Conservation (phyloP, 23 red algal genomes). For the Gracilaria vermiculophylla region DNA sequence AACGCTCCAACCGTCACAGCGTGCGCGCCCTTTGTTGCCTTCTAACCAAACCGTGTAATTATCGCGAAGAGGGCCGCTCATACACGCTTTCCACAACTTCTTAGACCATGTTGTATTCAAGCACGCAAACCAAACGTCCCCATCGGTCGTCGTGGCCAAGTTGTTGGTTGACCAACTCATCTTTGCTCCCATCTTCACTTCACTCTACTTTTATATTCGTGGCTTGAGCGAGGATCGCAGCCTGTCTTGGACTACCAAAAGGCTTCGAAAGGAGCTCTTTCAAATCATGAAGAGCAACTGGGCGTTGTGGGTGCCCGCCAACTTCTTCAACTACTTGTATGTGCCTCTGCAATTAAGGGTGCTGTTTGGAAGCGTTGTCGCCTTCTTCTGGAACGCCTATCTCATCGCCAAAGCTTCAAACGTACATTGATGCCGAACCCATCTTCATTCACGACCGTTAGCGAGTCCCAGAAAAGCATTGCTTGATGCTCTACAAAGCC, state of each 20-base stretch:
- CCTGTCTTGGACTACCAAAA: constrained; percentile 28
- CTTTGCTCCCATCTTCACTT: constrained; percentile 86
- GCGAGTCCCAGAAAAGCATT: too few species aligned
- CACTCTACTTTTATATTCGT: constrained; percentile 79
- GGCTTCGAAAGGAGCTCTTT: constrained; percentile 62
- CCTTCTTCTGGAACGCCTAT: constrained; percentile 57
- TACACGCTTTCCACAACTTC: constrained; percentile 90
- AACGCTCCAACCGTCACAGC: too few species aligned
- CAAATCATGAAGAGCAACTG: constrained; percentile 85
- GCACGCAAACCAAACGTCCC: constrained; percentile 33
- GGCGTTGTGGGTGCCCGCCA: constrained; percentile 89
- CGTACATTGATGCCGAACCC: neutral
- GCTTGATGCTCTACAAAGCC: too few species aligned
- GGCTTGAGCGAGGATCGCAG: constrained; percentile 60
- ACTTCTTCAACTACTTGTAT: constrained; percentile 81
- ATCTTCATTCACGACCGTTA: too few species aligned
- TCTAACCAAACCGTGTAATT: neutral
- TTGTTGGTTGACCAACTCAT: constrained; percentile 85
- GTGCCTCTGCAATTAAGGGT: constrained; percentile 88
- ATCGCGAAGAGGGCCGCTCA: constrained; percentile 61
- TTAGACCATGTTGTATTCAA: constrained; percentile 80
- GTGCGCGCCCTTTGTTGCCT: neutral
- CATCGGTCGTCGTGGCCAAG: constrained; percentile 77
- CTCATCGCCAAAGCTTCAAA: constrained; percentile 24
- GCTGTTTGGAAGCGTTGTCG: constrained; percentile 61